Conservation (phyloP, 2,329 filamentous ascomycete species). For the Pseudocercospora eumusae region DNA sequence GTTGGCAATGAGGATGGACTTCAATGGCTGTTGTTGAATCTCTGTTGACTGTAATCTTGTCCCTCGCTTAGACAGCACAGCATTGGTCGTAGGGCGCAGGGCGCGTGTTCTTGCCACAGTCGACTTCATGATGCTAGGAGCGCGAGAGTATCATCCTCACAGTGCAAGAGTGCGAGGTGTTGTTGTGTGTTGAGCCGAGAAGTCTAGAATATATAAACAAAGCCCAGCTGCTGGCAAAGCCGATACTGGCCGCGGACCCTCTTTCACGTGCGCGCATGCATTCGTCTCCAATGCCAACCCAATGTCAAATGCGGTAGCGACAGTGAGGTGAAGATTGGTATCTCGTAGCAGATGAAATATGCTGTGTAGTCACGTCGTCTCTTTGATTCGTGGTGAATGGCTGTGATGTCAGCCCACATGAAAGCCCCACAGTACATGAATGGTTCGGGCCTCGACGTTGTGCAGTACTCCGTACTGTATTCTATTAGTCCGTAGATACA, state of each 20-base stretch:
- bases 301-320: not conserved
- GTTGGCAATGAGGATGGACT: slow-evolving; percentile 90
- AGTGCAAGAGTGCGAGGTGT: not conserved
- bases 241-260: not conserved
- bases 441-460: not conserved
- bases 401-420: slow-evolving; percentile 4
- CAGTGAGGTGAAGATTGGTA: not conserved
- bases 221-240: not conserved
- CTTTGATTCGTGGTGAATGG: not conserved
- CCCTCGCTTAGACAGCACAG: slow-evolving; percentile 23
- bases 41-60: slow-evolving; percentile 32
- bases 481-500: too few species aligned
- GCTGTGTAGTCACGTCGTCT: not conserved
- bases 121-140: slow-evolving; percentile 27
- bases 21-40: slow-evolving; percentile 33
- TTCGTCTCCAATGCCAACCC: not conserved
- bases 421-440: not conserved
- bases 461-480: too few species aligned
- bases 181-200: slow-evolving; percentile 15
- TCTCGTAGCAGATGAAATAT: not conserved
- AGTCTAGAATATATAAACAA: slow-evolving; percentile 6
- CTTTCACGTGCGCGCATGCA: not conserved
- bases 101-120: slow-evolving; percentile 27
- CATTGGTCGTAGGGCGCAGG: slow-evolving; percentile 24
- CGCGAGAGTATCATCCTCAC: not conserved